phyloP scores from a whole-genome alignment of 148 eudicot species.

The Rhododendron henanense region DNA sequence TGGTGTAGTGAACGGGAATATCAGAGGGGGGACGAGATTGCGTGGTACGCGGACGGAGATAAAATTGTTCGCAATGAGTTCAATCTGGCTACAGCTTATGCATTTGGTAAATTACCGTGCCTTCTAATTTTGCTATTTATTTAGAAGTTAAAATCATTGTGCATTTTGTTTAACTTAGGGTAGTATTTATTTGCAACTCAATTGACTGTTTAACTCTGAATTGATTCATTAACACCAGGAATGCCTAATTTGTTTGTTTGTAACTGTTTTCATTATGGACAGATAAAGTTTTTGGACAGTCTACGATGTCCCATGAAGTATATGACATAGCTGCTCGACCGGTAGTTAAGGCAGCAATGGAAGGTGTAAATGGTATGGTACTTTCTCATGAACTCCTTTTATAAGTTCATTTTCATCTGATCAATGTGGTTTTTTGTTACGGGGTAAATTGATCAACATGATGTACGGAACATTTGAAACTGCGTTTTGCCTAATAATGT shows the following conservation, averaged over 20 bases:
- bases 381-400: neutral
- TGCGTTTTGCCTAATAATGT: neutral
- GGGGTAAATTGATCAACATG: neutral
- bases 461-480: neutral
- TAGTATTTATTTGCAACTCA: neutral
- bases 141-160: neutral
- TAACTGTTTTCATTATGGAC: conserved; percentile 7
- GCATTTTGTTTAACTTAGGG: neutral
- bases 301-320: conserved; percentile 73
- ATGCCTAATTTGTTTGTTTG: neutral
- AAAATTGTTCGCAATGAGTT: conserved; percentile 80
- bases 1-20: conserved; percentile 73
- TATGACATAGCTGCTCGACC: conserved; percentile 95
- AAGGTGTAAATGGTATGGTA: conserved; percentile 85
- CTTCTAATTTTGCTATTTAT: conserved; percentile 2
- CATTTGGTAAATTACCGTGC: conserved; percentile 52
- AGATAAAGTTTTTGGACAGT: conserved; percentile 92
- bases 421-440: no score
- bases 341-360: conserved; percentile 91
- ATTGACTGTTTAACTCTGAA: neutral
- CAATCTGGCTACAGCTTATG: conserved; percentile 80
- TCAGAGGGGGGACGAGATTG: conserved; percentile 77
- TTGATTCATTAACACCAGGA: neutral
- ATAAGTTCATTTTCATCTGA: neutral
- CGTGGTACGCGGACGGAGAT: conserved; percentile 96